phyloP scores from a whole-genome alignment of 768 basidiomycete genomes.

The Mycena amicta region DNA sequence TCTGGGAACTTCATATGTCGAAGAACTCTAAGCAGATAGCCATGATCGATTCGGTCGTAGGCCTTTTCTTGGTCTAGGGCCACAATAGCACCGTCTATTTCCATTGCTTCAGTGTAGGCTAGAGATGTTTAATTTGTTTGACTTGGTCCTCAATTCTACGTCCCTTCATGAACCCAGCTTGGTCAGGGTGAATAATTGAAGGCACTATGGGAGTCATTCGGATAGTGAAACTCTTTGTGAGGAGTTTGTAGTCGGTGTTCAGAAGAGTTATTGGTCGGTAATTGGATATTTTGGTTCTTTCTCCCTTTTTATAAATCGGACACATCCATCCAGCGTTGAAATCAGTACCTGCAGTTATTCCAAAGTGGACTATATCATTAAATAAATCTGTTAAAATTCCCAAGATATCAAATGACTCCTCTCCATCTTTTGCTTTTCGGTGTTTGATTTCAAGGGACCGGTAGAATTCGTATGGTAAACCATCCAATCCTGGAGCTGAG shows the following conservation, averaged over 20 bases:
- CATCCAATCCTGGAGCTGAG: neutral
- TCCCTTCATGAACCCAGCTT: constrained; percentile 31
- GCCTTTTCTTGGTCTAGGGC: constrained; percentile 7
- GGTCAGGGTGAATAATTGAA: constrained; percentile 26
- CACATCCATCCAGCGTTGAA: constrained; percentile 17
- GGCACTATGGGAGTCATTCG: constrained; percentile 14
- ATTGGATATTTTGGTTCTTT: neutral
- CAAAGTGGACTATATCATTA: neutral
- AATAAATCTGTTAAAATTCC: neutral
- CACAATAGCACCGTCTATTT: constrained; percentile 11
- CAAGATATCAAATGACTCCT: neutral
- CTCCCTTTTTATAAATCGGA: constrained; percentile 13
- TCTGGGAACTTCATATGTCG: constrained; percentile 1
- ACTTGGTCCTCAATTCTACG: constrained; percentile 28
- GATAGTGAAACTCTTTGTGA: constrained; percentile 3
- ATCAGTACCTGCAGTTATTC: neutral
- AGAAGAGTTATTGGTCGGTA: constrained; percentile 10
- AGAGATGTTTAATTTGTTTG: constrained; percentile 19
- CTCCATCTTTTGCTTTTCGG: neutral
- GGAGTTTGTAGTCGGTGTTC: constrained; percentile 9
- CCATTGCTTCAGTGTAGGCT: constrained; percentile 11
- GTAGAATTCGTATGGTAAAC: constrained; percentile 4
- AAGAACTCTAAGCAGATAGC: neutral
- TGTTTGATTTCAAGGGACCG: neutral
- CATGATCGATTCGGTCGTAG: constrained; percentile 5